Evolutionary conservation across 2,329 filamentous ascomycete genomes (phyloP), one percentile per base, ranked within the genome.

Genomic region (Alternaria consortialis): DNA sequence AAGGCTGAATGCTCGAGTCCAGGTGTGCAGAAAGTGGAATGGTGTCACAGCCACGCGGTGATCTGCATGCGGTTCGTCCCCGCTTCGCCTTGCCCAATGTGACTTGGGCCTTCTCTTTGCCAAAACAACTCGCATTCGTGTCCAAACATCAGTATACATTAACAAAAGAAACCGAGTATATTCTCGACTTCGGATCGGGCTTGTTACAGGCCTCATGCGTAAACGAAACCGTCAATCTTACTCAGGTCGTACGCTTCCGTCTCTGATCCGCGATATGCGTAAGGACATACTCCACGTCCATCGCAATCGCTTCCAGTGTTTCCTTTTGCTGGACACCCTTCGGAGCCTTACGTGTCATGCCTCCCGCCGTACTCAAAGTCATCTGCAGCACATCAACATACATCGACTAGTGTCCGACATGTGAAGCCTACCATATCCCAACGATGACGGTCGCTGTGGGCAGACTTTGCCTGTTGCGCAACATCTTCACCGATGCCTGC

Each of bases 361-460:
- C 91, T 55, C 84, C 84, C 0, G 91, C 91, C 74, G 94, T 86
- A 60, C 88, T 90, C 11, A 88, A 86, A 9, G 91, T 94, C 8
- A 87, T 90, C 90, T 60, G 32, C 12, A n/a, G 13, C 31, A 94
- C 93, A 58, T 90, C 81, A 59, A 42, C 36, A 20, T 15, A 15
- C 27, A 17, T 43, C 13, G 34, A 25, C 43, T 25, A 27, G 8
- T 15, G 40, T 15, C 23, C 34, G 4, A 5, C 5, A 23, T 12
- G 20, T 23, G 13, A 25, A 40, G 17, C 44, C 5, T 56, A 56
- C 58, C 90, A 94, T 94, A 59, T 90, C 81, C 91, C 91, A 95
- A 76, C 90, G 88, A 51, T 70, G 70, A 25, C 51, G 20, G 27
- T 60, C 20, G 23, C 25, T 43, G 8, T 20, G 20, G 27, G 51